Evolutionary conservation across 345 rosid genomes (phyloP).

Genomic region (Eucalyptus sp.): DNA sequence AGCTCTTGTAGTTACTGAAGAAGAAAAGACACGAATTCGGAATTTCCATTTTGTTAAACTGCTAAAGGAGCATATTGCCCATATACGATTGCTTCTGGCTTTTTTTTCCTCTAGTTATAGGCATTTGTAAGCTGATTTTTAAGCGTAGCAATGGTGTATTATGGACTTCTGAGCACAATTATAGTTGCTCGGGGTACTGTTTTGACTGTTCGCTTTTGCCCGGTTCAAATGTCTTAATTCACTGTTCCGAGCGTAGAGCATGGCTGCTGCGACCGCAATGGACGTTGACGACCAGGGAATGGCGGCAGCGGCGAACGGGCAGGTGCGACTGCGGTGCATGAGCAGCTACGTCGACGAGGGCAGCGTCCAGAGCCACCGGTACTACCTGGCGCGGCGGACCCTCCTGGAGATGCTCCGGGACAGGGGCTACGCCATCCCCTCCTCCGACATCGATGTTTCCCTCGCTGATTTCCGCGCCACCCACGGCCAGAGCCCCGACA

Average conservation of each 20-base stretch:
- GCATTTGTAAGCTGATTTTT: neutral
- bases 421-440: conserved; percentile 58
- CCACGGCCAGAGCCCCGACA: conserved; percentile 44
- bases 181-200: neutral
- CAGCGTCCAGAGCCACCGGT: conserved; percentile 60
- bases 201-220: neutral
- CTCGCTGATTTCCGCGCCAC: conserved; percentile 49
- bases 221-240: neutral
- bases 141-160: neutral
- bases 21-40: neutral
- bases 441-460: conserved; percentile 53
- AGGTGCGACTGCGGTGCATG: conserved; percentile 21
- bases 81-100: neutral
- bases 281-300: neutral
- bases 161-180: neutral
- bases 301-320: conserved; percentile 5
- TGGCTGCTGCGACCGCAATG: neutral
- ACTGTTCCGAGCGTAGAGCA: neutral
- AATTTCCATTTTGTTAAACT: neutral
- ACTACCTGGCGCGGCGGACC: conserved; percentile 58
- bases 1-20: too few species aligned
- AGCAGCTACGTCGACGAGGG: conserved; percentile 41
- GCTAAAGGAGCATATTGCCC: neutral
- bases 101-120: neutral
- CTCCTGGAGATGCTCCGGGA: conserved; percentile 77